Conservation (phyloP, 2,329 filamentous ascomycete species). For the Fusarium denticulatum region DNA sequence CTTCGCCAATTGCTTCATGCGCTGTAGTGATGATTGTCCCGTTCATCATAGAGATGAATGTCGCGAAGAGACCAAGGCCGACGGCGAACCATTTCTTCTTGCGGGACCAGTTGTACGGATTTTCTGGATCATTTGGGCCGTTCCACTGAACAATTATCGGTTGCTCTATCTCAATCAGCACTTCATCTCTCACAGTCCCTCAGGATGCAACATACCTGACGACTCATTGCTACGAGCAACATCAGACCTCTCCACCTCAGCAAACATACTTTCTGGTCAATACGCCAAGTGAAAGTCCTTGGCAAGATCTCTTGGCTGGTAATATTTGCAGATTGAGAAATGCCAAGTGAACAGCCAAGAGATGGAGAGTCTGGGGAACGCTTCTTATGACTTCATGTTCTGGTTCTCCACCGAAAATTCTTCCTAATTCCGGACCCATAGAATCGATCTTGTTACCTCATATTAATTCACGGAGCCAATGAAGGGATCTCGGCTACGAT, state of each 20-base stretch:
- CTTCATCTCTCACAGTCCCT: accelerated
- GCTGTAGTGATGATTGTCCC: conserved; percentile 30
- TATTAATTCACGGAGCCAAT: neutral
- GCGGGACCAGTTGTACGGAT: conserved; percentile 24
- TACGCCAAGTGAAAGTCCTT: neutral
- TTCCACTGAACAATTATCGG: conserved; percentile 9
- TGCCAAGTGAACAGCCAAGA: conserved; percentile 27
- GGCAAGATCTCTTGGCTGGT: neutral
- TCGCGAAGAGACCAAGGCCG: conserved; percentile 16
- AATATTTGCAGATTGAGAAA: neutral
- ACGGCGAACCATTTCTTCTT: conserved; percentile 26
- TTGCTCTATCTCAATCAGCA: conserved; percentile 1
- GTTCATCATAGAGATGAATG: conserved; percentile 28
- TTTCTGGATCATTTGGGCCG: conserved; percentile 8
- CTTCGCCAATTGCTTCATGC: conserved; percentile 7
- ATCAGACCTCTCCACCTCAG: neutral
- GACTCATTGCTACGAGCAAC: neutral
- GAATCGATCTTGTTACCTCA: conserved; percentile 2
- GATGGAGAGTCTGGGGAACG: neutral
- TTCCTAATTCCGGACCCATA: conserved; percentile 10
- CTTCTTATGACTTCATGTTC: conserved; percentile 8
- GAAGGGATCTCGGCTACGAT: neutral
- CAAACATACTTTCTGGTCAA: neutral
- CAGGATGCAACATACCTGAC: neutral
- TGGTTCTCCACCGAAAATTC: neutral